These are phyloP conservation scores for Syzygium aromaticum DNA, from an alignment of 345 rosid genomes.

Conservation along the genomic window DNA sequence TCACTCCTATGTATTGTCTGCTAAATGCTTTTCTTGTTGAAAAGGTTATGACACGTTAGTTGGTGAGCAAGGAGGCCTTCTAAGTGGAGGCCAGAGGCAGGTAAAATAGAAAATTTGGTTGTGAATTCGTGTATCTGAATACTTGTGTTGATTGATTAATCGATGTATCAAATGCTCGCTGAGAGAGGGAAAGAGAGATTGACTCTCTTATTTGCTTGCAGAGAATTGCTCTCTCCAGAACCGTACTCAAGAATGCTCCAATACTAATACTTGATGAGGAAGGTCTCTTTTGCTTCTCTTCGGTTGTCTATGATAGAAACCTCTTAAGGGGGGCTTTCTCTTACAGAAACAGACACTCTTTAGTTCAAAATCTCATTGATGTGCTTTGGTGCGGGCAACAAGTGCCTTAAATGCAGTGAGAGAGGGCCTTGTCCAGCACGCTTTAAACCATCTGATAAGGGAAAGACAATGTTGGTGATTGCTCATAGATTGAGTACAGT, in stretches of 20 bases:
- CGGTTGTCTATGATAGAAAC: neutral
- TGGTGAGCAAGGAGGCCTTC: constrained; percentile 82
- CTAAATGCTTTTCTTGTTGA: constrained; percentile 12
- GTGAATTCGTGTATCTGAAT: neutral
- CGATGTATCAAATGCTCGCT: neutral
- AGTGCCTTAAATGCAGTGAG: constrained; percentile 88
- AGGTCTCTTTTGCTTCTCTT: neutral
- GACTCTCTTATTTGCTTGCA: too few relatives aligned
- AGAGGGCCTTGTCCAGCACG: constrained; percentile 76
- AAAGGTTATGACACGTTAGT: constrained; percentile 86
- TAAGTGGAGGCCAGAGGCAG: constrained; percentile 95
- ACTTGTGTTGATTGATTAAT: neutral
- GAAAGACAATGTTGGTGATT: constrained; percentile 71
- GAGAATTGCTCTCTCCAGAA: constrained; percentile 83
- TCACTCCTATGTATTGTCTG: neutral
- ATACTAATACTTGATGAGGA: constrained; percentile 75
- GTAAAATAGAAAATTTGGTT: constrained; percentile 25
- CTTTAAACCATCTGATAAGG: constrained; percentile 74
- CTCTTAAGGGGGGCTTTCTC: too few relatives aligned
- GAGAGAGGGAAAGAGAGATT: constrained; percentile 16
- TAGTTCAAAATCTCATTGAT: too few relatives aligned
- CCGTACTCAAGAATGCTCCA: constrained; percentile 76
- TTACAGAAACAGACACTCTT: too few relatives aligned
- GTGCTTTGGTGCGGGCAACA: constrained; percentile 48
- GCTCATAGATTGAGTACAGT: constrained; percentile 89